Evolutionary conservation across 2,329 filamentous ascomycete genomes (phyloP).

Genomic region (Alternaria panax): DNA sequence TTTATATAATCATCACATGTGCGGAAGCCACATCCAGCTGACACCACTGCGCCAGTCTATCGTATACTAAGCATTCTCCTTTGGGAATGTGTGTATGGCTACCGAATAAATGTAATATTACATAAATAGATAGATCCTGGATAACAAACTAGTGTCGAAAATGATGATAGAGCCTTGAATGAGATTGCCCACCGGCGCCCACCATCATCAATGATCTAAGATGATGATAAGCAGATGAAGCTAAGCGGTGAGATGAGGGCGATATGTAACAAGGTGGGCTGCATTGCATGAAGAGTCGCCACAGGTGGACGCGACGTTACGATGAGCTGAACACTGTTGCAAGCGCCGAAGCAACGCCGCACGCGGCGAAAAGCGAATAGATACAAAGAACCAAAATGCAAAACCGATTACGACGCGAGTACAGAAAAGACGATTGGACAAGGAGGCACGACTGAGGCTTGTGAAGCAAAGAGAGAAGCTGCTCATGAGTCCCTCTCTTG

Average conservation of each 20-base stretch:
- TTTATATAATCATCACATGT: neutral
- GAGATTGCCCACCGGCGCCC: neutral
- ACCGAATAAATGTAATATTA: neutral
- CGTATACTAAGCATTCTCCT: neutral
- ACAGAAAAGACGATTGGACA: neutral
- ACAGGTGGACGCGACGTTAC: neutral
- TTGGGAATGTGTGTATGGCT: neutral
- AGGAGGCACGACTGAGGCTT: neutral
- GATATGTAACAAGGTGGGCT: neutral
- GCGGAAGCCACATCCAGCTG: neutral
- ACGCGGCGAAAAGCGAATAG: slow-evolving; percentile 8
- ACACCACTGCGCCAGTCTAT: neutral
- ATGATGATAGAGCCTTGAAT: neutral
- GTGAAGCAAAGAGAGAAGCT: neutral
- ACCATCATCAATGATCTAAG: slow-evolving; percentile 18
- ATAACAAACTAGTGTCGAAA: neutral
- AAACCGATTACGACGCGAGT: neutral
- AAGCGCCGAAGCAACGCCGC: neutral
- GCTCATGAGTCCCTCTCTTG: neutral
- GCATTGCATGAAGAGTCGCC: neutral
- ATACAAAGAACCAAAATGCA: slow-evolving; percentile 6
- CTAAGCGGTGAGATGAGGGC: neutral
- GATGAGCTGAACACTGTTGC: neutral
- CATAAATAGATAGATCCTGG: neutral
- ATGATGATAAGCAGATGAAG: slow-evolving; percentile 9